These are phyloP conservation scores for Mycena galericulata DNA, from an alignment of 768 basidiomycete species.

Conservation along the genomic window DNA sequence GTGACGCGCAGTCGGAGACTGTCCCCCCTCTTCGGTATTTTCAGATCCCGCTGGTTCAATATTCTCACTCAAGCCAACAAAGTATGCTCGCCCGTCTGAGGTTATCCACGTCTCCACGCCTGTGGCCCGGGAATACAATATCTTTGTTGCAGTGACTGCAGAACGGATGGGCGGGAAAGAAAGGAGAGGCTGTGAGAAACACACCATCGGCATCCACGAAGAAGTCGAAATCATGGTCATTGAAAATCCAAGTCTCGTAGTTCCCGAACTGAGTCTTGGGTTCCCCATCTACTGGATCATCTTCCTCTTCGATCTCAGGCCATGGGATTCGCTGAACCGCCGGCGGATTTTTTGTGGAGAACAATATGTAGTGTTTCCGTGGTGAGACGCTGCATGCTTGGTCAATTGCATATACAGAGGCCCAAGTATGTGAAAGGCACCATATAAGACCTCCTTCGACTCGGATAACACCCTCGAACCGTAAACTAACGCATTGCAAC, in stretches of 20 bases:
- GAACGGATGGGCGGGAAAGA: background rate
- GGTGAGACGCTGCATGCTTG: conserved; percentile 74
- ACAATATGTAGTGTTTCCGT: conserved; percentile 73
- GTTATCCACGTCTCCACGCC: conserved; percentile 87
- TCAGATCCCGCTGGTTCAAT: conserved; percentile 32
- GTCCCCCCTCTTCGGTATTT: conserved; percentile 23
- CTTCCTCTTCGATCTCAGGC: conserved; percentile 65
- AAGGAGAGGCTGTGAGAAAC: conserved; percentile 33
- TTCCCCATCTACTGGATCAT: conserved; percentile 48
- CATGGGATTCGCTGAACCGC: conserved; percentile 89
- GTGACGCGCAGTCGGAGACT: conserved; percentile 23
- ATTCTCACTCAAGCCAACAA: conserved; percentile 72
- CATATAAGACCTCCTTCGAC: conserved; percentile 81
- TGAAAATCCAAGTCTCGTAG: conserved; percentile 80
- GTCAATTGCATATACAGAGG: conserved; percentile 2
- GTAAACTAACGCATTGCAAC: conserved; percentile 74
- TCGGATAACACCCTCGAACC: conserved; percentile 85
- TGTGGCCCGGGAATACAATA: conserved; percentile 67
- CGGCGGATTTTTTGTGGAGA: conserved; percentile 80
- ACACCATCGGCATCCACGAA: conserved; percentile 79
- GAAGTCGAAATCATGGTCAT: conserved; percentile 78
- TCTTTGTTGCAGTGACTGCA: conserved; percentile 73
- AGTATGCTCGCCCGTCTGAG: conserved; percentile 86
- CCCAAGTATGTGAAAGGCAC: conserved; percentile 49
- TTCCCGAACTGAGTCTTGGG: conserved; percentile 49